Conservation (phyloP, 75 land plant species). For the Sequoia sempervirens region DNA sequence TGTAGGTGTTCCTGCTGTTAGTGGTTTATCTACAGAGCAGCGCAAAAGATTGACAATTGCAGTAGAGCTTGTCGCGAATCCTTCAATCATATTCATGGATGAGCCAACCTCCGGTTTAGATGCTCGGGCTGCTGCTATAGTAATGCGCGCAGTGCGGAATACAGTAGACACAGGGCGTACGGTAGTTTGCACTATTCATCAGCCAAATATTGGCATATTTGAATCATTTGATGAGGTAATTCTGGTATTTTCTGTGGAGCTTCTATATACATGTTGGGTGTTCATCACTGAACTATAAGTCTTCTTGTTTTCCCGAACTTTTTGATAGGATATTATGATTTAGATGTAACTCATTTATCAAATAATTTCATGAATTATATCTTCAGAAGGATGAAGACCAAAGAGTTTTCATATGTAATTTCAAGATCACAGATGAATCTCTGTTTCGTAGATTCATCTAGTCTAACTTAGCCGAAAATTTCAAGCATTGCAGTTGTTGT, state of each 20-base stretch:
- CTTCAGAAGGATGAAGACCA: background rate
- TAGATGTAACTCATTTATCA: too few species aligned
- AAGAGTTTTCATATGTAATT: background rate
- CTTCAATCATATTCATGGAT: constrained; percentile 24
- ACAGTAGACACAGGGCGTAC: constrained; percentile 20
- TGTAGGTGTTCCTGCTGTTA: constrained; percentile 26
- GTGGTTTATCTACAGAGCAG: constrained; percentile 26
- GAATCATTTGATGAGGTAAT: constrained; percentile 30
- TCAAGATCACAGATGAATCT: background rate
- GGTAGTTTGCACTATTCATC: constrained; percentile 27
- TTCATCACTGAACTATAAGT: too few species aligned
- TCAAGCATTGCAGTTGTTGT: background rate
- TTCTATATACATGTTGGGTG: too few species aligned
- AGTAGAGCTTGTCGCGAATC: constrained; percentile 18
- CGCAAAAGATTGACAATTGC: constrained; percentile 22
- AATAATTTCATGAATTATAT: too few species aligned
- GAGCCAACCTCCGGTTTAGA: constrained; percentile 27
- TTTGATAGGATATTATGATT: too few species aligned
- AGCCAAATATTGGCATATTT: constrained; percentile 29
- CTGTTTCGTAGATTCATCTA: background rate
- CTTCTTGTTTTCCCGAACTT: too few species aligned
- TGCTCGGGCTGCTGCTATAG: constrained; percentile 26
- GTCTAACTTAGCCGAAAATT: background rate
- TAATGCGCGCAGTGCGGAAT: constrained; percentile 14
- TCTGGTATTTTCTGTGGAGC: too few species aligned